Percentiles rank a stretch among this genome's conserved stretches.
These are phyloP conservation scores for Croton laevigatus DNA, from an alignment of 441 rosid genomes.

Conservation along the genomic window DNA sequence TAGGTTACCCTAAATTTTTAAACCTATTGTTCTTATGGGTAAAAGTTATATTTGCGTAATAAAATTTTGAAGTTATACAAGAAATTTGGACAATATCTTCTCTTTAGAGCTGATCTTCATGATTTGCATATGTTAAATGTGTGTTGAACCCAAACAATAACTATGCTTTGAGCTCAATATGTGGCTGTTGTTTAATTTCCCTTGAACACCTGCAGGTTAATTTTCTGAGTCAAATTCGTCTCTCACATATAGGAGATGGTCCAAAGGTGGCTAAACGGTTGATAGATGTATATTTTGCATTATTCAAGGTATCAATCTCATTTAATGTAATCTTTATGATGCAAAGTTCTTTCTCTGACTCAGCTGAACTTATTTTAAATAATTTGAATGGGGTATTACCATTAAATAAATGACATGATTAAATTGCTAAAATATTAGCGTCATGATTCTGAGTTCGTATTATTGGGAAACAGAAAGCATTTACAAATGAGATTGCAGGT, in stretches of 20 bases:
- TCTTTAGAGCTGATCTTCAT: not conserved
- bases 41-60: not conserved
- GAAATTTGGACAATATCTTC: not conserved
- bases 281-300: constrained; percentile 89
- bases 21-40: not conserved
- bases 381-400: not conserved
- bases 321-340: not conserved
- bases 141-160: not conserved
- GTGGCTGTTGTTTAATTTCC: constrained; percentile 17
- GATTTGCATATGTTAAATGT: not conserved
- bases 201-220: constrained; percentile 57
- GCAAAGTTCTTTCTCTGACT: not conserved
- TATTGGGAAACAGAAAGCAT: constrained; percentile 7
- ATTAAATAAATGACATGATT: not conserved
- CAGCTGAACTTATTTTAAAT: not conserved
- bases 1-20: not conserved
- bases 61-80: not conserved
- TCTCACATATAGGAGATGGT: constrained; percentile 81
- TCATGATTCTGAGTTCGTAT: not conserved
- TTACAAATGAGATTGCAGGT: constrained; percentile 46
- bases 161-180: not conserved
- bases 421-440: not conserved
- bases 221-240: constrained; percentile 83
- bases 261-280: constrained; percentile 87
- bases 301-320: constrained; percentile 69